These are phyloP conservation scores for Neospora caninum DNA, from an alignment of 169 alveolate species.

Conservation along the genomic window DNA sequence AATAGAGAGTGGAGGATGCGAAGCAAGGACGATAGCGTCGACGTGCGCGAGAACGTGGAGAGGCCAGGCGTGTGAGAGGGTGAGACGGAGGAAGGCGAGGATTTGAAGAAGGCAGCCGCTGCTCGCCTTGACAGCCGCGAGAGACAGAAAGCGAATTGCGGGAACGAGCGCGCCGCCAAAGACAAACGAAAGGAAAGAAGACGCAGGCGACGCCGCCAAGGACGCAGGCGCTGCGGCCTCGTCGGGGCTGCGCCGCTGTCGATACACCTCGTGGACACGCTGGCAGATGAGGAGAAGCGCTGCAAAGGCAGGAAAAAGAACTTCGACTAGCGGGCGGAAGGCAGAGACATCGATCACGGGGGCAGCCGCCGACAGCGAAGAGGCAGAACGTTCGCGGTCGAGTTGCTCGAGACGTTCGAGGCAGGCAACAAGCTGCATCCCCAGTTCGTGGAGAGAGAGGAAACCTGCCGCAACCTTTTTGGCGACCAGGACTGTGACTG, in stretches of 20 bases:
- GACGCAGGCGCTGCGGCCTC: background rate
- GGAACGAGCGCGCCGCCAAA: conserved; percentile 12
- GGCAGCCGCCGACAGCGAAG: background rate
- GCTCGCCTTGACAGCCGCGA: background rate
- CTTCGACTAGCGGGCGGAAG: conserved; percentile 15
- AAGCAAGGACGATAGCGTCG: background rate
- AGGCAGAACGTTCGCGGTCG: background rate
- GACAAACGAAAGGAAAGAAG: background rate
- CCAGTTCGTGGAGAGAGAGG: conserved; percentile 10
- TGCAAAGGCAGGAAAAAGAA: background rate
- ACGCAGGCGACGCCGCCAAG: background rate
- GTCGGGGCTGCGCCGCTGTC: background rate
- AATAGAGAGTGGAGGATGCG: background rate
- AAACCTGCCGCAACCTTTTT: background rate
- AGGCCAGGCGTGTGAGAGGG: background rate
- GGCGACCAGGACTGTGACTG: background rate
- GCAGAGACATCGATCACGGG: background rate
- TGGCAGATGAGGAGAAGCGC: background rate
- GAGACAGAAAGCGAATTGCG: background rate
- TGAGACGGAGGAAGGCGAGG: background rate
- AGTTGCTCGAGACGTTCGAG: background rate
- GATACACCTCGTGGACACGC: background rate
- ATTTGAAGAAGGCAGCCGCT: background rate
- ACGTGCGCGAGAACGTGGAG: background rate
- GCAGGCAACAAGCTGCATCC: background rate